Evolutionary conservation across 371 early-diverging fungal genomes (phyloP), one percentile per base, ranked within the genome.

Genomic region (Apophysomyces ossiformis): DNA sequence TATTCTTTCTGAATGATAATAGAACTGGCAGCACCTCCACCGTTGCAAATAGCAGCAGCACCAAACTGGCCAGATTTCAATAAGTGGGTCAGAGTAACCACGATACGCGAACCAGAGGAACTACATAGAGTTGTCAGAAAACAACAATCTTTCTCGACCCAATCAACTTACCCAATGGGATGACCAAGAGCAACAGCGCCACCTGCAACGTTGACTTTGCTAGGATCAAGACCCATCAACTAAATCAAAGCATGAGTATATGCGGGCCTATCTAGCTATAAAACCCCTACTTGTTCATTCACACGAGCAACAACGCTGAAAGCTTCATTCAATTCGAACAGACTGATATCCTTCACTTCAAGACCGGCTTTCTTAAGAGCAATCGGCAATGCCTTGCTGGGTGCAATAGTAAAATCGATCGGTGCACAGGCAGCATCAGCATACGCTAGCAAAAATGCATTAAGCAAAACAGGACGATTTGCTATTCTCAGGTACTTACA

Each of bases 311-410:
- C 97, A 8, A 96, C 95, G 62, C 92, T 87, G 74, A 98, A 98
- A 7, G 98, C 98, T 77, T 98, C 98, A 80, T 98, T 98, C 79
- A 98, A 86, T 79, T 98, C 95, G 74, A 90, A 95, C 59, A 87
- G 74, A 60, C 85, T 82, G 65, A 93, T 92, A 76, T 95, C 95
- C 45, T 91, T 84, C 57, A 88, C 74, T 12, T 77, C 80, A 37
- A 94, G 71, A 63, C 90, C 89, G 47, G 96, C 96, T 69, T 86
- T 87, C 57, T 87, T 69, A 45, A 97, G 83, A 18, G 95, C 94
- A 64, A 90, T 91, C 60, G 96, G 97, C 65, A 98, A 88, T 9
- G 99, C 98, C 67, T 92, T 81, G 57, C 96, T 76, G 35, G 99
- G 99, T 5, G 98, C 95, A 70, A 91, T 92, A 56, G 98, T 93